These are phyloP conservation scores for Colletotrichum australisinense DNA, from an alignment of 2,329 filamentous ascomycete genomes.

Conservation along the genomic window DNA sequence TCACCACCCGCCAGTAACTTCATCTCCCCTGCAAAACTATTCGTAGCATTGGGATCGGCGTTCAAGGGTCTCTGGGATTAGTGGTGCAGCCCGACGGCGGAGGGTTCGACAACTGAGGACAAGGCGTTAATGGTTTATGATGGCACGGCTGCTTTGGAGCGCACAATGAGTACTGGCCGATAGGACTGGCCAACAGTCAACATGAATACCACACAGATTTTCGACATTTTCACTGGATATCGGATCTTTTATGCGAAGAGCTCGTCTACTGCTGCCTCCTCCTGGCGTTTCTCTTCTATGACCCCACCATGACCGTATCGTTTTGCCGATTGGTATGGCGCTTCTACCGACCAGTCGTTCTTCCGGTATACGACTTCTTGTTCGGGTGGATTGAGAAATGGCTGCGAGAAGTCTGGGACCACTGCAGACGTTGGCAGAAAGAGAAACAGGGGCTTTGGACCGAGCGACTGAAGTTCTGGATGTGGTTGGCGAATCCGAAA, in stretches of 20 bases:
- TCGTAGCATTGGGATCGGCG: neutral
- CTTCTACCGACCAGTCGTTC: neutral
- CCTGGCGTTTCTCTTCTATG: neutral
- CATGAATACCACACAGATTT: neutral
- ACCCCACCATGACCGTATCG: neutral
- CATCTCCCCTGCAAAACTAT: neutral
- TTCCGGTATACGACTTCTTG: neutral
- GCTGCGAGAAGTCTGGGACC: no score
- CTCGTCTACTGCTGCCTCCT: neutral
- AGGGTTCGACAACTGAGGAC: neutral
- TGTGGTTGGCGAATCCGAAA: neutral
- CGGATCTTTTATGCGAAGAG: neutral
- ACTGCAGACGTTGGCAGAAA: no score
- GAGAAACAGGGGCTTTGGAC: no score
- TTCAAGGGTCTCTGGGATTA: neutral
- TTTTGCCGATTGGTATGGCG: neutral
- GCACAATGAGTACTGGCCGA: neutral
- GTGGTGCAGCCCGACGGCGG: no score
- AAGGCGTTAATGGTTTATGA: neutral
- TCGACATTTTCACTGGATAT: neutral
- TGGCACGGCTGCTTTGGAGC: neutral
- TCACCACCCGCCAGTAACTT: slow-evolving; percentile 69
- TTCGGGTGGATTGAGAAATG: neutral
- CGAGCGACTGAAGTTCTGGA: neutral
- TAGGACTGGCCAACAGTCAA: neutral